Base-by-base conservation (phyloP, 2,329 filamentous ascomycete species). In the Phoma sp. region DNA sequence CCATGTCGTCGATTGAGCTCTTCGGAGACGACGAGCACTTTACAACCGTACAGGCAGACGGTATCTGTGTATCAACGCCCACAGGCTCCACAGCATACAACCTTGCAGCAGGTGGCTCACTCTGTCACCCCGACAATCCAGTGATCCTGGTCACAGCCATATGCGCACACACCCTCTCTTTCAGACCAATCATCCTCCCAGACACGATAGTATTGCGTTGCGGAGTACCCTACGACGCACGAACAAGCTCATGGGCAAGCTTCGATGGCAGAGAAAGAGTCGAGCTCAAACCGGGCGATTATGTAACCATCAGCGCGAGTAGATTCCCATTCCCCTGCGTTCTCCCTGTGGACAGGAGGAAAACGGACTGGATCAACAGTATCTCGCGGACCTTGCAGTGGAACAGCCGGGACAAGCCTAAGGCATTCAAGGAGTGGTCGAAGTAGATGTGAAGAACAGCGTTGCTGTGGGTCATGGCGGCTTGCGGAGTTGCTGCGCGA, bases 1-100 rank as follows among this genome's bases (percentile, higher is more conserved):
- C 92, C 48, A 93, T 99, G 90, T 95, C 91, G 9, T 88, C 87
- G 47, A 92, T 90, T 18, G 93, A 98, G 71, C 83, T 98, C 24
- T 97, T 97, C 71, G 93, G 92, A 18, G 93, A 97, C 66, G 91
- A 97, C 66, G 91, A 96, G 74, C 92, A 96, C 75, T 95, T 97
- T 74, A 97, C 95, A 0, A 96, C 92, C 0, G 86, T 98, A 6
- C 88, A 95, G 62, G 95, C 93, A 23, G 95, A 98, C 71, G 93
- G 93, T 10, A 86, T 98, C 55, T 96, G 92, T 70, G 89, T 98
- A 23, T 92, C 93, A 1, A 98, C 93, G 5, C 95, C 93, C 0
- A 98, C 95, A 0, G 95, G 93, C 11, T 95, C 90, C 5, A 98
- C 93, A 11, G 93, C 93, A 14, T 98, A 98, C 78, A 97, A 96